Base-by-base conservation (phyloP, 139 green algal genomes). In the Nannochloris sp. region DNA sequence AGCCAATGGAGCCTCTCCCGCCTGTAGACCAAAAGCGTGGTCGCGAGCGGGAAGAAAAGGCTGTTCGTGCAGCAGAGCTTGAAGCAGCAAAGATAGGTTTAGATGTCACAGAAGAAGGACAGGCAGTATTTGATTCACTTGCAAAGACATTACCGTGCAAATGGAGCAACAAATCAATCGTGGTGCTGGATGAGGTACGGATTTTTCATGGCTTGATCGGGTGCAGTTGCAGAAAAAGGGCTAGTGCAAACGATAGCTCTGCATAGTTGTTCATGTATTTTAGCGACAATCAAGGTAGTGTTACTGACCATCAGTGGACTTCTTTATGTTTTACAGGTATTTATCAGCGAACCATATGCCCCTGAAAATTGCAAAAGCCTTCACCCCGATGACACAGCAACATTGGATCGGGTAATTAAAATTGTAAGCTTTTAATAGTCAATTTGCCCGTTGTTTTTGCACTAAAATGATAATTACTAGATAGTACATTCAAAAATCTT, bases 41-140 rank as follows among this genome's bases (percentile, higher is more conserved):
- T 38, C 64, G 71, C 13, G 69, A 81, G 53, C 65, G 86, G 6
- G 87, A 94, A 60, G 81, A 88, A 15, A 85, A 84, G 48, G 71
- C 71, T 15, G 48, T 78, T 74, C 81, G 19, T 30, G 66, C 83
- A 48, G 87, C 87, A 25, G 75, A 92, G 67, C 35, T 67, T 7
- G 88, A 92, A 32, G 75, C 83, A 1, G 61, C 73, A 6, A 83
- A 85, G 37, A 87, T 95, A 12, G 86, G 86, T 6, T 67, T 86
- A 0, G 86, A 82, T 8, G 87, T 95, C 6, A 86, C 79, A 7
- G 73, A 71, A 15, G 80, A 92, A 55, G 39, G 8, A 32, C 78
- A 89, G 61, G 65, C 54, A n/a, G 80, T 95, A 6, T 95, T 93
- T 64, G 87, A 95, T 37, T 79, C 84, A 1, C 63, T 95, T 0